Evolutionary conservation across 78 protist species (phyloP).

Genomic region (Dictyostelium firmibasis): DNA sequence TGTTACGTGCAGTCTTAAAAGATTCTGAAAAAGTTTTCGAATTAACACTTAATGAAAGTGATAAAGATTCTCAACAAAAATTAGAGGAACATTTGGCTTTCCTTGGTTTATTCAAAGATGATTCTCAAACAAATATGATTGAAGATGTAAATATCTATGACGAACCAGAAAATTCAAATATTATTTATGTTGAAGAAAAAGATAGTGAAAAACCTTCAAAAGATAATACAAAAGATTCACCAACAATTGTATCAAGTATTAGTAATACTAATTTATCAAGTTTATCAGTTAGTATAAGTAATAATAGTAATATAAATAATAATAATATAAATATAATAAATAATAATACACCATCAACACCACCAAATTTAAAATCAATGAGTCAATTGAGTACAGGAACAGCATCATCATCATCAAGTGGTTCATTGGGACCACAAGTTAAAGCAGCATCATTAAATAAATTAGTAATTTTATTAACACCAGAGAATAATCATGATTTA

Average conservation of each 20-base stretch:
- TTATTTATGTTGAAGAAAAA: slow-evolving; percentile 55
- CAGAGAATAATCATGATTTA: slow-evolving; percentile 72
- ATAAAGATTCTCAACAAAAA: slow-evolving; percentile 24
- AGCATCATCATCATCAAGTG: too few species aligned
- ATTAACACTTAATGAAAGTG: slow-evolving; percentile 38
- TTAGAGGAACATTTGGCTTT: slow-evolving; percentile 72
- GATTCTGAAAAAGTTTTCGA: slow-evolving; percentile 63
- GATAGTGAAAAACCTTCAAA: not conserved
- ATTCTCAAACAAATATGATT: not conserved
- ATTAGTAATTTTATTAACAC: slow-evolving; percentile 56
- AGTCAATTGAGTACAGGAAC: not conserved
- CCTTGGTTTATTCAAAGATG: slow-evolving; percentile 59
- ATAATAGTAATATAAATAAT: not conserved
- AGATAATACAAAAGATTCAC: not conserved
- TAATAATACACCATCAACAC: not conserved
- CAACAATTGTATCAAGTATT: not conserved
- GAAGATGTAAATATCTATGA: slow-evolving; percentile 78
- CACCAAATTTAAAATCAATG: not conserved
- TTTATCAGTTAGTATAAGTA: not conserved
- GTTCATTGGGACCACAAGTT: not conserved
- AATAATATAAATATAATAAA: not conserved
- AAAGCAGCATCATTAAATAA: slow-evolving; percentile 76
- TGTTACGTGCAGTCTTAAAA: slow-evolving; percentile 44
- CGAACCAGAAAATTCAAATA: slow-evolving; percentile 57
- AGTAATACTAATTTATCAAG: not conserved